These are phyloP conservation scores for Tulasnella sp. DNA, from an alignment of 768 basidiomycete genomes.

Conservation along the genomic window DNA sequence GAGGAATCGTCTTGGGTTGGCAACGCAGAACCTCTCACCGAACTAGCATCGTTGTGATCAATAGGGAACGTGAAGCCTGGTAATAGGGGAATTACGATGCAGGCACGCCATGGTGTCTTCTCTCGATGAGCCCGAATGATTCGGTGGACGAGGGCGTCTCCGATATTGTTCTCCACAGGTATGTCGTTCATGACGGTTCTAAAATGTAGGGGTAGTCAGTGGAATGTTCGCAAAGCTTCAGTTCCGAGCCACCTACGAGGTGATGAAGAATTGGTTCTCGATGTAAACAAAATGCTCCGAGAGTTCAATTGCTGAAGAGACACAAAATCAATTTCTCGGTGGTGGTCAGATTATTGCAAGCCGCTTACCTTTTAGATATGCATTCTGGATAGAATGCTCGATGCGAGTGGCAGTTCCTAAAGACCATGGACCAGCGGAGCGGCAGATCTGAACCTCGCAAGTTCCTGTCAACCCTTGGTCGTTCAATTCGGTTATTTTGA, in stretches of 20 bases:
- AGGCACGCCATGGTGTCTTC: conserved; percentile 79
- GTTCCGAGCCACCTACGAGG: conserved; percentile 49
- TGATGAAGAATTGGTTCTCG: conserved; percentile 90
- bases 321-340: background rate
- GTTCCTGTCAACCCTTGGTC: conserved; percentile 84
- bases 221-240: background rate
- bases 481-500: conserved; percentile 68
- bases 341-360: background rate
- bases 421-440: conserved; percentile 94
- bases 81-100: conserved; percentile 82
- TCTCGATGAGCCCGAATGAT: conserved; percentile 83
- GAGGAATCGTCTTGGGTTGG: background rate
- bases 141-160: conserved; percentile 85
- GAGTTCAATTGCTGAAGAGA: conserved; percentile 67
- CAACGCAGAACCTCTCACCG: conserved; percentile 44
- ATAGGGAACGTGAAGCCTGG: conserved; percentile 93
- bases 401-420: conserved; percentile 77
- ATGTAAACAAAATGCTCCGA: conserved; percentile 99
- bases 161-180: conserved; percentile 85
- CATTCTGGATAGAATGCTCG: conserved; percentile 91
- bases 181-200: conserved; percentile 81
- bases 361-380: conserved; percentile 71
- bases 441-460: conserved; percentile 93
- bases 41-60: conserved; percentile 86
- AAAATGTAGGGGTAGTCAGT: conserved; percentile 16